phyloP scores from a whole-genome alignment of 2,329 filamentous ascomycete species.

The Aquanectria penicillioides region DNA sequence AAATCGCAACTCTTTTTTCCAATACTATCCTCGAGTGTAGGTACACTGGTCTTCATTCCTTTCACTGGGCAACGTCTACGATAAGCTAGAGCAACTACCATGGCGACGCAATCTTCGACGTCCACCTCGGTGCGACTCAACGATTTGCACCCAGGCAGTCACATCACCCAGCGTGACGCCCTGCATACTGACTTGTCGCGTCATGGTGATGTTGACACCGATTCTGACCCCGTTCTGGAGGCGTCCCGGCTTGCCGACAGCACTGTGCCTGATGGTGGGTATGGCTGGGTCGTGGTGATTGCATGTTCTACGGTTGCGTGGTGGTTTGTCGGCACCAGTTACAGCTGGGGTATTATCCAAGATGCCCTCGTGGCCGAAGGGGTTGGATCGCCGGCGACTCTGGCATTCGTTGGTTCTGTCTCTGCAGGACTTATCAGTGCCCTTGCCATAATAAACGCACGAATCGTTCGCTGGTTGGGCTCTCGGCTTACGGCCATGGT shows the following conservation, averaged over 20 bases:
- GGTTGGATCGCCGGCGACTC: constrained; percentile 57
- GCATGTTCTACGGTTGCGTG: constrained; percentile 43
- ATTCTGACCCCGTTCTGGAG: constrained; percentile 32
- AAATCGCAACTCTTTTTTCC: too few species aligned
- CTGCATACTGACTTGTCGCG: not conserved
- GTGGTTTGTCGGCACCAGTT: constrained; percentile 67
- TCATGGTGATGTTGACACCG: not conserved
- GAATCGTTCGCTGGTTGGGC: constrained; percentile 60
- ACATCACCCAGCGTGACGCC: constrained; percentile 2
- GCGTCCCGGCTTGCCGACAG: constrained; percentile 35
- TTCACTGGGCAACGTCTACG: too few species aligned
- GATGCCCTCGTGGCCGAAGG: constrained; percentile 61
- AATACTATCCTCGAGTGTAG: too few species aligned
- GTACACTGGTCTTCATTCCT: too few species aligned
- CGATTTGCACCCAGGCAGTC: not conserved
- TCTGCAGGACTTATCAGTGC: constrained; percentile 56
- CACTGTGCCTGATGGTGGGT: constrained; percentile 41
- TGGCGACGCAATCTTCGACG: not conserved
- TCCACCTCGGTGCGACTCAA: constrained; percentile 4
- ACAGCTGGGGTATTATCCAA: constrained; percentile 71
- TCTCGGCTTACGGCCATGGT: constrained; percentile 55
- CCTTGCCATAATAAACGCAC: constrained; percentile 62
- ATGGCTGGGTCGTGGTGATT: constrained; percentile 41
- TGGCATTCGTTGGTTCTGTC: constrained; percentile 68
- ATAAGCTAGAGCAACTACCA: not conserved